Evolutionary conservation across 1,284 basidiomycete genomes (phyloP).

Genomic region (Ganoderma lingzhi): DNA sequence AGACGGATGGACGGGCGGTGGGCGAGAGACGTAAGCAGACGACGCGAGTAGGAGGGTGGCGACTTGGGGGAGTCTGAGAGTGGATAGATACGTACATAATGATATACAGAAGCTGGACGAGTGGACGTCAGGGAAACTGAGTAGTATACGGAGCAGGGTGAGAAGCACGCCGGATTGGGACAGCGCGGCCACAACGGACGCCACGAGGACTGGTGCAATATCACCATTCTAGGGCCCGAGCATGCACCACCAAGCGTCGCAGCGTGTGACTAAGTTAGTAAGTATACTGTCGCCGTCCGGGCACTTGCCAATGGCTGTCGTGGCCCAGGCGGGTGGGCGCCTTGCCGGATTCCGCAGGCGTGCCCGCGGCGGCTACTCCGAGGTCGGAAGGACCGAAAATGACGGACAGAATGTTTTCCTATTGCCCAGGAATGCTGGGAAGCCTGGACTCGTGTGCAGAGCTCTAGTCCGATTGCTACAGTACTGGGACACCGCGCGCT

Average conservation of each 20-base stretch:
- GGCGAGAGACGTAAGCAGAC: background rate
- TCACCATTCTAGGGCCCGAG: slow-evolving; percentile 11
- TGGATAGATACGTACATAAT: background rate
- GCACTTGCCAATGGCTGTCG: background rate
- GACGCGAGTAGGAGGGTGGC: background rate
- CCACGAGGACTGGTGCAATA: slow-evolving; percentile 20
- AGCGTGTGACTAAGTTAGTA: background rate
- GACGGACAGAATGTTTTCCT: slow-evolving; percentile 4
- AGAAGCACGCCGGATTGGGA: background rate
- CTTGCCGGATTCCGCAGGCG: slow-evolving; percentile 1
- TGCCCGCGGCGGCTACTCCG: background rate
- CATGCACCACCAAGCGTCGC: slow-evolving; percentile 6
- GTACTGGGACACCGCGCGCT: background rate
- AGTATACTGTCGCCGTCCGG: background rate
- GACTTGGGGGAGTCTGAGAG: background rate
- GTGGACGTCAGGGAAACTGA: background rate
- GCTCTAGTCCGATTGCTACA: too few relatives aligned
- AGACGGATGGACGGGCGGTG: background rate
- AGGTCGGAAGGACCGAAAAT: slow-evolving; percentile 1
- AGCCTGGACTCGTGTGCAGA: background rate
- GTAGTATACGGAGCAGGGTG: slow-evolving; percentile 4
- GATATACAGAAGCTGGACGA: background rate
- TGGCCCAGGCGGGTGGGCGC: slow-evolving; percentile 4
- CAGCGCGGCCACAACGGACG: slow-evolving; percentile 2
- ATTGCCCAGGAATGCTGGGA: background rate